Evolutionary conservation across 352 stramenopile genomes (phyloP).

Genomic region (Aphanomyces invadans): DNA sequence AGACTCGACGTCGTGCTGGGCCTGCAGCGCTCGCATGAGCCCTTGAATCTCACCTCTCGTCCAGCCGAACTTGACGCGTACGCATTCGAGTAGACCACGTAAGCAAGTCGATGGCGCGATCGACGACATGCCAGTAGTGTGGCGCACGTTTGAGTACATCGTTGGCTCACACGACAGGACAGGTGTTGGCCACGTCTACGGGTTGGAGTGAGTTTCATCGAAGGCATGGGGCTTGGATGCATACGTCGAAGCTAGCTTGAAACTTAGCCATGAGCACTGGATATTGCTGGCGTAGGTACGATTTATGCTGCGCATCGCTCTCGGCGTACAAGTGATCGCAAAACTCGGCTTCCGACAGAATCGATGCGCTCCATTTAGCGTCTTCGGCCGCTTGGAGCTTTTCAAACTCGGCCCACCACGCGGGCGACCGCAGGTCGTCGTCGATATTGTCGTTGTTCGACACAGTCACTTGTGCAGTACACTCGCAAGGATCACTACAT

Average conservation of each 20-base stretch:
- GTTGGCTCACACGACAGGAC: background rate
- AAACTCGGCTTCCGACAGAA: constrained; percentile 15
- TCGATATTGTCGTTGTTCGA: background rate
- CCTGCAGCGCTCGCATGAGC: background rate
- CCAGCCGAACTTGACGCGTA: constrained; percentile 7
- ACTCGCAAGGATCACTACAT: no score
- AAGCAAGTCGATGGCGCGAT: constrained; percentile 14
- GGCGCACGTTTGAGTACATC: background rate
- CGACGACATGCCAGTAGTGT: background rate
- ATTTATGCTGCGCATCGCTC: constrained; percentile 18
- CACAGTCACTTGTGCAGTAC: background rate
- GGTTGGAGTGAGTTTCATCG: background rate
- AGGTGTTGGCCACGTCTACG: constrained; percentile 13
- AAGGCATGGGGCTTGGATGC: background rate
- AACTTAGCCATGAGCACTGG: constrained; percentile 11
- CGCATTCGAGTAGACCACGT: background rate
- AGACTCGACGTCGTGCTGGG: constrained; percentile 4
- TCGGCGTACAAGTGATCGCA: constrained; percentile 9
- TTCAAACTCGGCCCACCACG: constrained; percentile 24
- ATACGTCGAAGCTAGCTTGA: constrained; percentile 6
- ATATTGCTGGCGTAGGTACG: constrained; percentile 22
- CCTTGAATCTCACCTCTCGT: constrained; percentile 14
- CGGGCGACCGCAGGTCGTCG: background rate
- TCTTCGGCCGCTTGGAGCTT: background rate
- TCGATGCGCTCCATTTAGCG: background rate